A percentile compares a stretch with the other conserved stretches of the same genome.
Conservation (phyloP, 2,329 filamentous ascomycete genomes). For the Periconia macrospinosa region DNA sequence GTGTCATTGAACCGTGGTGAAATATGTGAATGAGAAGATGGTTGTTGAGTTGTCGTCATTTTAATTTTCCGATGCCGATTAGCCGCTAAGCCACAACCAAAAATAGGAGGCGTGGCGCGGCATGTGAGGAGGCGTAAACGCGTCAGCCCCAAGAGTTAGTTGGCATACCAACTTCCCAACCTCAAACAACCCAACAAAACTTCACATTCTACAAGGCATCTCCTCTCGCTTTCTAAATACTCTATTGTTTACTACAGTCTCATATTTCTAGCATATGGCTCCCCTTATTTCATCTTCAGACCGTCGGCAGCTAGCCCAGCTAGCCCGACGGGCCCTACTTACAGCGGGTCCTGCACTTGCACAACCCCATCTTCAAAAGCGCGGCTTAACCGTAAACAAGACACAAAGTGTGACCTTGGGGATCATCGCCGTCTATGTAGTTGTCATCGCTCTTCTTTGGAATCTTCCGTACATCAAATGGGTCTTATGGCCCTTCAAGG, state of each 20-base stretch:
- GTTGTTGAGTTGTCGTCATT: too few species aligned
- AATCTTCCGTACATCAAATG: constrained; percentile 76
- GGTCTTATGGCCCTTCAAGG: constrained; percentile 80
- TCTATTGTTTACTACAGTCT: neutral
- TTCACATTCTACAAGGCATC: neutral
- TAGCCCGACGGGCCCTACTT: constrained; percentile 32
- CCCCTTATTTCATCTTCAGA: constrained; percentile 19
- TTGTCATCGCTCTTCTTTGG: constrained; percentile 76
- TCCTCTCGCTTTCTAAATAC: neutral
- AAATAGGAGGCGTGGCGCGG: constrained; percentile 1
- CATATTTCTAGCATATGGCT: constrained; percentile 17
- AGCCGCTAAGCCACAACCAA: constrained; percentile 1
- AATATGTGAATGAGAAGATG: too few species aligned
- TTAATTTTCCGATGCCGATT: neutral
- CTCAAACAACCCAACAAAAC: neutral
- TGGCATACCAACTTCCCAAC: neutral
- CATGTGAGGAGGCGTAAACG: neutral
- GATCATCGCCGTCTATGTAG: constrained; percentile 71
- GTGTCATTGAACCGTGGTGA: too few species aligned
- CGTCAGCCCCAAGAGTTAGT: neutral
- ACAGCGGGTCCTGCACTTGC: constrained; percentile 29
- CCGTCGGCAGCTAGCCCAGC: constrained; percentile 17
- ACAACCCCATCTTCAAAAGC: constrained; percentile 40
- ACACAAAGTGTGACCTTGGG: constrained; percentile 73
- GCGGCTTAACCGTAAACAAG: constrained; percentile 64